These are phyloP conservation scores for Balakata baccata DNA, from an alignment of 345 rosid genomes.

Conservation along the genomic window DNA sequence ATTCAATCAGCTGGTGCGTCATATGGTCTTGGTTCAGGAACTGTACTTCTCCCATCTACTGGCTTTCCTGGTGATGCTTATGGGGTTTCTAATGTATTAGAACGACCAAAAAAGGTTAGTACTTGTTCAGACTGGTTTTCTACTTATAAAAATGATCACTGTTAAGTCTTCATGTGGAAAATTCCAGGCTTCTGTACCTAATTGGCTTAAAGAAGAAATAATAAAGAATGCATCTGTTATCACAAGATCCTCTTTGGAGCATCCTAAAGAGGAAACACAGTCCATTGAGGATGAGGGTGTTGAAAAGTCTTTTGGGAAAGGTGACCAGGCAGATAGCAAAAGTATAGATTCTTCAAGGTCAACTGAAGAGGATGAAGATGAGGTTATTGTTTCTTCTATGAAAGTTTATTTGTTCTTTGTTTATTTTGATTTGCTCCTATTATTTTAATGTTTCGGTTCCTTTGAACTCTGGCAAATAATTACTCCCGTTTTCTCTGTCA, in stretches of 20 bases:
- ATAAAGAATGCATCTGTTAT: constrained; percentile 72
- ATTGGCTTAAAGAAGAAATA: constrained; percentile 96
- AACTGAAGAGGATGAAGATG: constrained; percentile 82
- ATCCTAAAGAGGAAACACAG: constrained; percentile 50
- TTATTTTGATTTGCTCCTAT: background rate
- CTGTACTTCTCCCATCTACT: constrained; percentile 52
- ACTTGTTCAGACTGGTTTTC: constrained; percentile 12
- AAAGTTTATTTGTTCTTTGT: constrained; percentile 5
- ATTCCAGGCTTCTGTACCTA: constrained; percentile 82
- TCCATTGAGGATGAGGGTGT: constrained; percentile 56
- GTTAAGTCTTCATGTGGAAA: background rate
- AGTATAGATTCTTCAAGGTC: constrained; percentile 70
- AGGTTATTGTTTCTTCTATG: constrained; percentile 44
- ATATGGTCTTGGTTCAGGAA: constrained; percentile 54
- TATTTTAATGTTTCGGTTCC: background rate
- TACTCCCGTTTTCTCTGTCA: background rate
- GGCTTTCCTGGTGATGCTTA: constrained; percentile 71
- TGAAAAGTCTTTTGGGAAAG: constrained; percentile 47
- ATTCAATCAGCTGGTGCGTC: constrained; percentile 48
- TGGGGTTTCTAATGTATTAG: constrained; percentile 56
- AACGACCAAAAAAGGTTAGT: constrained; percentile 81
- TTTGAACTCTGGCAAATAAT: constrained; percentile 7
- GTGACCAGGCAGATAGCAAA: constrained; percentile 59
- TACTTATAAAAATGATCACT: constrained; percentile 1
- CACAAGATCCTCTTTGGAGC: constrained; percentile 58